Evolutionary conservation across 2,329 filamentous ascomycete species (phyloP).

Genomic region (Aspergillus brunneoviolaceus): DNA sequence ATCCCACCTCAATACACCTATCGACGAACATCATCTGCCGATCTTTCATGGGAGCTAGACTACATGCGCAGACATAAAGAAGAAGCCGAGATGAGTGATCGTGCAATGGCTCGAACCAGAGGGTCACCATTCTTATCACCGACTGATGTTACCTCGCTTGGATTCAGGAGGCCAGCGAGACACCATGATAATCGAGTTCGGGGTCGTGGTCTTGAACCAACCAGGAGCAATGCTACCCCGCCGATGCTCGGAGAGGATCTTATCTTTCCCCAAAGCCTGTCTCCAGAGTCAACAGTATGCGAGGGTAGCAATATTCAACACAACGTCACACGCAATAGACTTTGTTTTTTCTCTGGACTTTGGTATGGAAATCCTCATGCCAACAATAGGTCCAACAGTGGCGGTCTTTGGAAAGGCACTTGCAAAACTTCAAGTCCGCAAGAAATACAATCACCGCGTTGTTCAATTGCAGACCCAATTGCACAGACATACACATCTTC

Average conservation of each 20-base stretch:
- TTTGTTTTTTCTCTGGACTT: constrained; percentile 59
- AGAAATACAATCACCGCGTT: background rate
- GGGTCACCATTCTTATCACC: constrained; percentile 34
- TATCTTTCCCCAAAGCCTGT: constrained; percentile 75
- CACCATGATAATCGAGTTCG: constrained; percentile 22
- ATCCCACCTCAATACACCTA: constrained; percentile 17
- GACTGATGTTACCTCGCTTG: constrained; percentile 16
- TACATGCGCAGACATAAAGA: constrained; percentile 79
- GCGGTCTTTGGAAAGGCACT: constrained; percentile 46
- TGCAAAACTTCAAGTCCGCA: constrained; percentile 29
- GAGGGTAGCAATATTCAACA: constrained; percentile 69
- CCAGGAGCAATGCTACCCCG: constrained; percentile 63
- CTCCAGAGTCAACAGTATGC: constrained; percentile 80
- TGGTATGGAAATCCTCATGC: constrained; percentile 72
- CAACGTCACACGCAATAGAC: constrained; percentile 50
- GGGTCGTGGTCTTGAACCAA: constrained; percentile 45
- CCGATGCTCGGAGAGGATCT: constrained; percentile 87
- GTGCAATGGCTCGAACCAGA: constrained; percentile 33
- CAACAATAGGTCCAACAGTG: constrained; percentile 34
- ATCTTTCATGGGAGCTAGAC: constrained; percentile 69
- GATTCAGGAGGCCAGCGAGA: constrained; percentile 2
- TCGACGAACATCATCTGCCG: constrained; percentile 45
- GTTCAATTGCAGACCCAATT: background rate
- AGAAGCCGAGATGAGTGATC: constrained; percentile 53
- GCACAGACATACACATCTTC: constrained; percentile 18